Evolutionary conservation across 805 yeast species (phyloP).

Genomic region (Cyberlindnera euphorbiiphila): DNA sequence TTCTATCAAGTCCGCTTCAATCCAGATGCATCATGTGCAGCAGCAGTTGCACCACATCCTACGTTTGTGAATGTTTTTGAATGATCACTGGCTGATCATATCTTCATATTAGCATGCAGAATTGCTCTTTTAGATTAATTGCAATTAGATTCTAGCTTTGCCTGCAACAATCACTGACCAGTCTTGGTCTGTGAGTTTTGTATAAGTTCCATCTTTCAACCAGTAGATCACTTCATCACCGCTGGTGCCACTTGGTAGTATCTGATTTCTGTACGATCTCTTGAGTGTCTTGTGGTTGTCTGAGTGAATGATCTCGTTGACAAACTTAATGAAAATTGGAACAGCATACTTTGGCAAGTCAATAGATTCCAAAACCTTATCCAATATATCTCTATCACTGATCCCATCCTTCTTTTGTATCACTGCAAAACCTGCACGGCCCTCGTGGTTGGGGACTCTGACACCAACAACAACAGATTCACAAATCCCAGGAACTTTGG

Average conservation of each 20-base stretch:
- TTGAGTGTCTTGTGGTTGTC: conserved; percentile 84
- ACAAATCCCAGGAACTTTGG: conserved; percentile 37
- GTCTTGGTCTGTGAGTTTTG: conserved; percentile 47
- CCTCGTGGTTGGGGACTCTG: conserved; percentile 82
- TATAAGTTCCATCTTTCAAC: conserved; percentile 56
- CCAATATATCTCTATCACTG: conserved; percentile 31
- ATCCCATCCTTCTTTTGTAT: conserved; percentile 42
- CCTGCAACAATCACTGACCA: conserved; percentile 43
- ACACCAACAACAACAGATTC: conserved; percentile 88
- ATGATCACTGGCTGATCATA: not conserved
- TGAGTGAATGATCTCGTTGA: conserved; percentile 54
- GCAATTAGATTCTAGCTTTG: conserved; percentile 16
- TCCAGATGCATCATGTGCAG: conserved; percentile 9
- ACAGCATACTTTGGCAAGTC: conserved; percentile 80
- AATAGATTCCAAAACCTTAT: conserved; percentile 35
- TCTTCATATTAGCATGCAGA: not conserved
- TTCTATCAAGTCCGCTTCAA: conserved; percentile 5
- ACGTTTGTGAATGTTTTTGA: conserved; percentile 7
- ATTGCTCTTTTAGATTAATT: not conserved
- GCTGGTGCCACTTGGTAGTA: conserved; percentile 60
- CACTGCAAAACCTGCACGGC: conserved; percentile 90
- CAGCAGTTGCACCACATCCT: conserved; percentile 2
- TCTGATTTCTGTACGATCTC: conserved; percentile 62
- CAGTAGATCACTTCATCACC: conserved; percentile 66
- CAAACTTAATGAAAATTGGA: conserved; percentile 77